Evolutionary conservation across 2,329 filamentous ascomycete species (phyloP).

Genomic region (Aspergillus ruber): DNA sequence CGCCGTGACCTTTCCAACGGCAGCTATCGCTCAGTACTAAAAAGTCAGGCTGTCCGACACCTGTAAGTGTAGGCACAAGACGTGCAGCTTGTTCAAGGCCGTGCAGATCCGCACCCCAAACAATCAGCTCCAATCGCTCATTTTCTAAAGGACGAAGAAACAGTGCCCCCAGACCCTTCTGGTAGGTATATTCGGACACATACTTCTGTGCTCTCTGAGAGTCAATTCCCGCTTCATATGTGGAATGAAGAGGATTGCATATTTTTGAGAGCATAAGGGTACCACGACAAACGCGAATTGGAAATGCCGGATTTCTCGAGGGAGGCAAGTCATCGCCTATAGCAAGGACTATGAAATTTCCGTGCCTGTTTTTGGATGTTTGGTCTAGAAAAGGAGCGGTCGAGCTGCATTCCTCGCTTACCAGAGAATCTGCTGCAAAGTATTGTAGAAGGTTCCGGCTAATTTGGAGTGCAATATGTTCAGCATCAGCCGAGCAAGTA

Average conservation of each 20-base stretch:
- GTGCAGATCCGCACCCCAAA: slow-evolving; percentile 48
- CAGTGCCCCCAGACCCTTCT: slow-evolving; percentile 41
- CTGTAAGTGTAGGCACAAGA: slow-evolving; percentile 50
- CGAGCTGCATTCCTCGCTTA: slow-evolving; percentile 23
- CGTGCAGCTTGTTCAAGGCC: slow-evolving; percentile 46
- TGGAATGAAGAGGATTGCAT: not conserved
- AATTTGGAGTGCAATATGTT: slow-evolving; percentile 46
- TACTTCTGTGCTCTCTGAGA: slow-evolving; percentile 8
- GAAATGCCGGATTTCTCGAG: slow-evolving; percentile 14
- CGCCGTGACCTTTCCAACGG: slow-evolving; percentile 47
- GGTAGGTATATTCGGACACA: slow-evolving; percentile 23
- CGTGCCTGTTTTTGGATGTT: slow-evolving; percentile 12
- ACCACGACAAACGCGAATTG: slow-evolving; percentile 19
- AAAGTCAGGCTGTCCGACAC: slow-evolving; percentile 54
- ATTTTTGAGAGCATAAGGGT: slow-evolving; percentile 8
- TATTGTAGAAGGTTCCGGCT: slow-evolving; percentile 55
- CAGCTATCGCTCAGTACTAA: slow-evolving; percentile 43
- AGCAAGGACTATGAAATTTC: slow-evolving; percentile 42
- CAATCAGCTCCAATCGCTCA: slow-evolving; percentile 48
- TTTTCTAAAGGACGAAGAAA: slow-evolving; percentile 46
- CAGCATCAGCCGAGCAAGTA: slow-evolving; percentile 16
- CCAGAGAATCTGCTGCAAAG: slow-evolving; percentile 47
- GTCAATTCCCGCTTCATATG: slow-evolving; percentile 2
- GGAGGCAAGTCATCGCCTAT: slow-evolving; percentile 15
- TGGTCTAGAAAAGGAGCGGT: not conserved